Evolutionary conservation across 2,329 filamentous ascomycete species (phyloP).

Genomic region (Boeremia lycopersici): DNA sequence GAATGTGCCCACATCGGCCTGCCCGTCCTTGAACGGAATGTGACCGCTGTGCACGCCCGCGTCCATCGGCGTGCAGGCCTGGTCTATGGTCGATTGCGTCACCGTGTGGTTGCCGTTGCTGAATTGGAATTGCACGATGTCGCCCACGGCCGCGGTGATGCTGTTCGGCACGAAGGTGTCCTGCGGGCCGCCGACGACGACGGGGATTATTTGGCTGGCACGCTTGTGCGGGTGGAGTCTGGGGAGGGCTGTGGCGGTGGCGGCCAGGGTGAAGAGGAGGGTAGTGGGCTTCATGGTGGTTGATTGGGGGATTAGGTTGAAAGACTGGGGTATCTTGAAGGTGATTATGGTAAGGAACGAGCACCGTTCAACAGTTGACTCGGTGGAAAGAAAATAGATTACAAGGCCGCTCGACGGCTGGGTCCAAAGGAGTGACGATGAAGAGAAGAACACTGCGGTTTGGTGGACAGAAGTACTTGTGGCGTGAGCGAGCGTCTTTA

Average conservation of each 20-base stretch:
- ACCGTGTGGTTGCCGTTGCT: slow-evolving; percentile 42
- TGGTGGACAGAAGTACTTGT: slow-evolving; percentile 4
- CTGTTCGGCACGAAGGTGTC: slow-evolving; percentile 38
- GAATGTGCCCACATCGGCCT: slow-evolving; percentile 40
- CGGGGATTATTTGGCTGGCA: slow-evolving; percentile 33
- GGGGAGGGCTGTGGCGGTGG: slow-evolving; percentile 24
- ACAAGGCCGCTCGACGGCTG: slow-evolving; percentile 35
- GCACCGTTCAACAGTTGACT: slow-evolving; percentile 36
- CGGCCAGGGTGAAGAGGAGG: slow-evolving; percentile 19
- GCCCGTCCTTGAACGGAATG: slow-evolving; percentile 38
- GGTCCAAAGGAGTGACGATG: slow-evolving; percentile 26
- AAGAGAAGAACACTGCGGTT: slow-evolving; percentile 12
- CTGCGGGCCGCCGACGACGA: slow-evolving; percentile 40
- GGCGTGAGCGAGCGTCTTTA: slow-evolving; percentile 10
- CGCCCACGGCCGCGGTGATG: slow-evolving; percentile 34
- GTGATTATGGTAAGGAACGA: slow-evolving; percentile 3
- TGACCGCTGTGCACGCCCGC: slow-evolving; percentile 39
- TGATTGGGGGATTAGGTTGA: neutral
- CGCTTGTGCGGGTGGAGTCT: slow-evolving; percentile 28
- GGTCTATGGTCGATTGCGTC: slow-evolving; percentile 33
- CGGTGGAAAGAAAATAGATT: slow-evolving; percentile 10
- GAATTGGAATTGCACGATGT: slow-evolving; percentile 42
- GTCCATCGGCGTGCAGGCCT: slow-evolving; percentile 34
- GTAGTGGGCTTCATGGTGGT: slow-evolving; percentile 24
- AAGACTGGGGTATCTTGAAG: slow-evolving; percentile 1